A percentile compares a stretch with the other conserved stretches of the same genome.
Conservation (phyloP, 2,329 filamentous ascomycete species). For the Ceratocystis variospora region DNA sequence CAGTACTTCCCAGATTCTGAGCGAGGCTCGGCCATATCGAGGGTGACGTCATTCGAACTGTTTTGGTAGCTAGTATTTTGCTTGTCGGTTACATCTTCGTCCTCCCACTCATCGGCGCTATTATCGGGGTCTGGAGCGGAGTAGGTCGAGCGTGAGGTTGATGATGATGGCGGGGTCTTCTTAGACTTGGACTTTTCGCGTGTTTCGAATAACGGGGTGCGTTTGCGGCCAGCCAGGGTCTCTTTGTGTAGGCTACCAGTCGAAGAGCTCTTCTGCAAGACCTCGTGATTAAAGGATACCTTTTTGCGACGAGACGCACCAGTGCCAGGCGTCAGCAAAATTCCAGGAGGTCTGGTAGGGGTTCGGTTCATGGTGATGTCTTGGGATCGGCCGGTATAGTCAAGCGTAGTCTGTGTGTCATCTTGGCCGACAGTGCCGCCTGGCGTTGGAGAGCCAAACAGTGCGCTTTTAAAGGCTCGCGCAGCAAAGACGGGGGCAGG, state of each 20-base stretch:
- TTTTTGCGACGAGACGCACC: constrained; percentile 47
- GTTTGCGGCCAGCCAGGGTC: constrained; percentile 21
- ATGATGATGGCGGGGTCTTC: background rate
- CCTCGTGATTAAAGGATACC: constrained; percentile 49
- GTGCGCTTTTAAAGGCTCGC: constrained; percentile 47
- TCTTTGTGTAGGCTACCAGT: constrained; percentile 27
- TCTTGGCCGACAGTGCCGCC: constrained; percentile 25
- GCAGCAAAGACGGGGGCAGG: constrained; percentile 54
- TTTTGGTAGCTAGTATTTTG: constrained; percentile 24
- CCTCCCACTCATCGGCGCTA: constrained; percentile 40
- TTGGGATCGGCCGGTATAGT: constrained; percentile 22
- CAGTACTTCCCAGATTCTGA: constrained; percentile 66
- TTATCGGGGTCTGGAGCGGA: constrained; percentile 22
- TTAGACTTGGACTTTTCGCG: constrained; percentile 30
- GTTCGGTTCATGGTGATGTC: constrained; percentile 27
- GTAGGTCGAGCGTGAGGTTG: constrained; percentile 18
- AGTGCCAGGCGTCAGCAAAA: constrained; percentile 50
- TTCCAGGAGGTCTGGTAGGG: constrained; percentile 41
- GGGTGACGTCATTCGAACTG: constrained; percentile 47
- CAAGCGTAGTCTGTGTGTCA: constrained; percentile 22
- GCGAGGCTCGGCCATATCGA: constrained; percentile 59
- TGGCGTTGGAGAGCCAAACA: constrained; percentile 46
- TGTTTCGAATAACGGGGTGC: constrained; percentile 33
- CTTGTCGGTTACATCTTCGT: constrained; percentile 28
- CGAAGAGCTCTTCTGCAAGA: constrained; percentile 31